Evolutionary conservation across 441 rosid genomes (phyloP).

Genomic region (Pelargonium fulgidum): DNA sequence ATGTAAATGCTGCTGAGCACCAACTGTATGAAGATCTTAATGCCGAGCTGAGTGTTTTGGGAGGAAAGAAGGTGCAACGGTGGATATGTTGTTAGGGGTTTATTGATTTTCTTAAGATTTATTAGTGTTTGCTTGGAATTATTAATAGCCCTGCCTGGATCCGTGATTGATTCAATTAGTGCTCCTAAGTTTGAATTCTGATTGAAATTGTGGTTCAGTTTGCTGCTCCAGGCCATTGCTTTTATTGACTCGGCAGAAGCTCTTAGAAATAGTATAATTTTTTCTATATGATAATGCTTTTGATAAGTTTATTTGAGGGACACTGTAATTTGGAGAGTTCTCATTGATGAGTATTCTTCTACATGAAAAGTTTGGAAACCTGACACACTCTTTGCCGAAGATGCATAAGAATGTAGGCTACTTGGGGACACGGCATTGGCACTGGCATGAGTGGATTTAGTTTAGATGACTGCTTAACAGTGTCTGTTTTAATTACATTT

Average conservation of each 20-base stretch:
- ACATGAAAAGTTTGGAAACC: neutral
- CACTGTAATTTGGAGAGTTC: neutral
- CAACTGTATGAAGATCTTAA: neutral
- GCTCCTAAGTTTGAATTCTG: neutral
- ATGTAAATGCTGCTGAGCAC: neutral
- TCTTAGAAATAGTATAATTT: neutral
- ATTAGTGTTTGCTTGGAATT: neutral
- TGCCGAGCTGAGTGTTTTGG: neutral
- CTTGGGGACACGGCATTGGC: neutral
- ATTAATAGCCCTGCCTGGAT: neutral
- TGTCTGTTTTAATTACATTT: no score
- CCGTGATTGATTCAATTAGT: neutral
- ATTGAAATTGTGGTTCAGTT: neutral
- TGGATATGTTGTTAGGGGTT: neutral
- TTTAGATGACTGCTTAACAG: no score
- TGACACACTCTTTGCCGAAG: neutral
- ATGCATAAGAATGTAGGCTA: neutral
- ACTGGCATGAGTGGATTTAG: neutral
- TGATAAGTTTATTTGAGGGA: constrained; percentile 1
- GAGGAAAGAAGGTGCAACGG: neutral
- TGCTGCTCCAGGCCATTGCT: neutral
- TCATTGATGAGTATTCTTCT: neutral
- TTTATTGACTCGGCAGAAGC: neutral
- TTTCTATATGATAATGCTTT: neutral
- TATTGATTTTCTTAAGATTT: neutral